These are phyloP conservation scores for Trichoderma breve DNA, from an alignment of 2,329 filamentous ascomycete species.

Conservation along the genomic window DNA sequence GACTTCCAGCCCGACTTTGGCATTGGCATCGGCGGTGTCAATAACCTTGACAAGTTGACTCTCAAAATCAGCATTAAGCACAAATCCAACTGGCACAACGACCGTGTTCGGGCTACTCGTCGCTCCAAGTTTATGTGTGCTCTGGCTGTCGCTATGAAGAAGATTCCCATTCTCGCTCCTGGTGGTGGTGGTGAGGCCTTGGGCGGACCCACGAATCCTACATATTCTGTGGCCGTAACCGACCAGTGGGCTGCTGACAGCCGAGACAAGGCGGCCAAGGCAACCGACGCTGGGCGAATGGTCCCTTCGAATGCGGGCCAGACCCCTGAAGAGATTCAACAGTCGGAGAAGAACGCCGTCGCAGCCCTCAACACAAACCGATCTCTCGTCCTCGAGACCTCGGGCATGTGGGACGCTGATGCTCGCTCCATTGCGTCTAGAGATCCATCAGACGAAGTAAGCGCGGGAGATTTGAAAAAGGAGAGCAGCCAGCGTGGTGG, in stretches of 20 bases:
- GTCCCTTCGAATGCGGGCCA: constrained; percentile 46
- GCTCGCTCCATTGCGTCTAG: constrained; percentile 23
- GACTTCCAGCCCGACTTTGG: constrained; percentile 87
- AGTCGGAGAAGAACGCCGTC: constrained; percentile 45
- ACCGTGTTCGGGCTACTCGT: constrained; percentile 73
- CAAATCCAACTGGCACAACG: constrained; percentile 92
- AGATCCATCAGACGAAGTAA: constrained; percentile 34
- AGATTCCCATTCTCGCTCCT: constrained; percentile 80
- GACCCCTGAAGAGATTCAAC: constrained; percentile 29
- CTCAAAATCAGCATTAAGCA: constrained; percentile 83
- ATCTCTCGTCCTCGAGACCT: constrained; percentile 29
- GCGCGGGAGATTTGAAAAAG: constrained; percentile 39
- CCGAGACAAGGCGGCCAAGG: constrained; percentile 56
- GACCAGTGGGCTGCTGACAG: constrained; percentile 65
- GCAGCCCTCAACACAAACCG: constrained; percentile 43
- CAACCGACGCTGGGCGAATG: constrained; percentile 65
- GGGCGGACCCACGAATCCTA: constrained; percentile 69
- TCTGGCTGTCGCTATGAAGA: constrained; percentile 77
- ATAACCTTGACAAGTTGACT: constrained; percentile 82
- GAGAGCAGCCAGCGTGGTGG: constrained; percentile 49
- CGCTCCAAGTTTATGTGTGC: constrained; percentile 98
- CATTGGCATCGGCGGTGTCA: constrained; percentile 74
- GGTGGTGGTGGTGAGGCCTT: constrained; percentile 65
- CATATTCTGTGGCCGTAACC: constrained; percentile 74
- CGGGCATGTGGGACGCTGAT: constrained; percentile 26